phyloP scores from a whole-genome alignment of 1,284 basidiomycete genomes.

The Cryptococcus hybrid region DNA sequence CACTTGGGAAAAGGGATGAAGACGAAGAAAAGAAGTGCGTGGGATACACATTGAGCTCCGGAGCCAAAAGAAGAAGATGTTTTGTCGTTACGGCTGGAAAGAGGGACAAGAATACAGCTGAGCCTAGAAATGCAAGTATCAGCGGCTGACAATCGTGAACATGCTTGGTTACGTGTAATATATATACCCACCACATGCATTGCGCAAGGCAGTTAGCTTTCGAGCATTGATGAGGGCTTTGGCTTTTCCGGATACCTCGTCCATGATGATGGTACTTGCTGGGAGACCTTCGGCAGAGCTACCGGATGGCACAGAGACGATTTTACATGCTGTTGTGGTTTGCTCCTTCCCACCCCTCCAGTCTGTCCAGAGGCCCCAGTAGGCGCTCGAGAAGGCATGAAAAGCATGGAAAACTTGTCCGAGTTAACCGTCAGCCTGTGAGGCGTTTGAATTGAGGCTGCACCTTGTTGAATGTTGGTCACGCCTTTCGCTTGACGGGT shows the following conservation, averaged over 20 bases:
- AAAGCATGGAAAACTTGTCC: constrained; percentile 35
- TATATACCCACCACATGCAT: constrained; percentile 64
- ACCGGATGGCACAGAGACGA: constrained; percentile 63
- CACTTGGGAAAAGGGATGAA: constrained; percentile 59
- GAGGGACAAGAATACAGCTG: constrained; percentile 64
- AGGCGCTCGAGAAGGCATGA: constrained; percentile 48
- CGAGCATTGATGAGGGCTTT: constrained; percentile 74
- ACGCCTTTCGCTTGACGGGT: not conserved
- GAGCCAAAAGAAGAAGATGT: constrained; percentile 67
- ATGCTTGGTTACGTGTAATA: not conserved
- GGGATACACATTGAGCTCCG: constrained; percentile 62
- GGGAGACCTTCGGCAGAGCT: constrained; percentile 61
- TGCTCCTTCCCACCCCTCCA: no score
- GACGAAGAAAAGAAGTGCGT: constrained; percentile 61
- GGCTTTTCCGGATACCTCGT: constrained; percentile 64
- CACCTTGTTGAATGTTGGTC: not conserved
- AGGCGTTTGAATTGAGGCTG: constrained; percentile 37
- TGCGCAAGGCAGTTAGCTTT: constrained; percentile 71
- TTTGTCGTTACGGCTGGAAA: constrained; percentile 47
- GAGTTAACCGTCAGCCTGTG: constrained; percentile 31
- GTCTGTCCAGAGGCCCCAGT: constrained; percentile 23
- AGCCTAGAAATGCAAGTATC: constrained; percentile 56
- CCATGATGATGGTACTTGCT: constrained; percentile 70
- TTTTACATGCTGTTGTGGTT: constrained; percentile 58
- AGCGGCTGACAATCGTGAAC: not conserved